Percentiles rank a stretch among this genome's conserved stretches.
phyloP scores from a whole-genome alignment of 2,329 filamentous ascomycete genomes.

The Sclerotinia sclerotiorum region DNA sequence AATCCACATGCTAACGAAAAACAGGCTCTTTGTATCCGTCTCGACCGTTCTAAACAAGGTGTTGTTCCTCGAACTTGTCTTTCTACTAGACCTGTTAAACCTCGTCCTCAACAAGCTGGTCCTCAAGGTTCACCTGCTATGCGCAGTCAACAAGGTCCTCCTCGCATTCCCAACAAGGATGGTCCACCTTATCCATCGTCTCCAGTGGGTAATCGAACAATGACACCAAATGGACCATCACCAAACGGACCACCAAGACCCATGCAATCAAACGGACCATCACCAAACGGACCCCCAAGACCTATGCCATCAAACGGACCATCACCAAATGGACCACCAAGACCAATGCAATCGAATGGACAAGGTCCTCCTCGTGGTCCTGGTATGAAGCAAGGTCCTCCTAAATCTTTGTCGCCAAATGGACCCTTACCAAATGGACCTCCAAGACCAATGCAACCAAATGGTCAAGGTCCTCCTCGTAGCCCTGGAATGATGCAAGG shows the following conservation, averaged over 20 bases:
- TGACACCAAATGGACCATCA: slow-evolving; percentile 29
- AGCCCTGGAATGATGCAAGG: slow-evolving; percentile 25
- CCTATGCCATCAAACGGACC: slow-evolving; percentile 28
- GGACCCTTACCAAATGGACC: slow-evolving; percentile 30
- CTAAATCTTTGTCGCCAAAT: slow-evolving; percentile 28
- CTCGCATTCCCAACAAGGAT: slow-evolving; percentile 10
- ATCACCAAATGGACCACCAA: slow-evolving; percentile 30
- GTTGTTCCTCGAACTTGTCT: slow-evolving; percentile 92
- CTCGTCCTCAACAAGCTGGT: slow-evolving; percentile 39
- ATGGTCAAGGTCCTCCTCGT: slow-evolving; percentile 27
- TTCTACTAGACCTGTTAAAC: slow-evolving; percentile 79
- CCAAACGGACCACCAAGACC: slow-evolving; percentile 30
- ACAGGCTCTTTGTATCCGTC: slow-evolving; percentile 83
- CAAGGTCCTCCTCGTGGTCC: slow-evolving; percentile 26
- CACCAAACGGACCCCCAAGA: slow-evolving; percentile 29
- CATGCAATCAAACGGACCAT: slow-evolving; percentile 27
- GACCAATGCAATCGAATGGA: slow-evolving; percentile 27
- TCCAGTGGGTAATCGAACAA: slow-evolving; percentile 25
- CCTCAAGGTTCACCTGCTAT: slow-evolving; percentile 35
- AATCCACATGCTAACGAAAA: slow-evolving; percentile 38
- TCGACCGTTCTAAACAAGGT: slow-evolving; percentile 89
- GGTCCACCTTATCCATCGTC: slow-evolving; percentile 9
- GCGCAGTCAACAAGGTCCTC: slow-evolving; percentile 31
- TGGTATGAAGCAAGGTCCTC: slow-evolving; percentile 26
- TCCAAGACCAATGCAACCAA: slow-evolving; percentile 27